These are phyloP conservation scores for Phyllosticta capitalensis DNA, from an alignment of 2,329 filamentous ascomycete species.

Conservation along the genomic window DNA sequence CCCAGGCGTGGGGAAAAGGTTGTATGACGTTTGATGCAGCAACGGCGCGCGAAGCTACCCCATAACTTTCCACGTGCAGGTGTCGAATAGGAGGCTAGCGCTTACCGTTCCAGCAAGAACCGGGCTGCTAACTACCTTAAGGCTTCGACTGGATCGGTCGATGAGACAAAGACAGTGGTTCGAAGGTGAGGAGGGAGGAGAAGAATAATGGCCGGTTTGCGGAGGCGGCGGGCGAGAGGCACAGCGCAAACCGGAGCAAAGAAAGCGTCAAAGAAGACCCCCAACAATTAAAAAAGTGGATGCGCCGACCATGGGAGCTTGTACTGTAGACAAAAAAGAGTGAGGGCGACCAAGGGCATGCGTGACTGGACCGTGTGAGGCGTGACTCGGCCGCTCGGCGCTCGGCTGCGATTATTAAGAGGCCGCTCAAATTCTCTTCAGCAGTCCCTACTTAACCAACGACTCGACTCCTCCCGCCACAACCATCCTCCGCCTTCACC, in stretches of 20 bases:
- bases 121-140: background rate
- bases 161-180: background rate
- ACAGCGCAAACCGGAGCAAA: background rate
- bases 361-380: too few relatives aligned
- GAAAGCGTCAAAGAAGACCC: background rate
- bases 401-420: background rate
- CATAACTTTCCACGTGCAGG: background rate
- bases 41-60: background rate
- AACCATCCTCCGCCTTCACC: background rate
- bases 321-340: too few relatives aligned
- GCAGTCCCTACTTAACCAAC: background rate
- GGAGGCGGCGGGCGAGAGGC: background rate
- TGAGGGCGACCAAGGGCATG: too few relatives aligned
- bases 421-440: background rate
- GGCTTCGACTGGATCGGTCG: background rate
- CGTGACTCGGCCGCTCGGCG: background rate
- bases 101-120: background rate
- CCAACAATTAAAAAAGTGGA: background rate
- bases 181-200: background rate
- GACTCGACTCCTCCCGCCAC: background rate
- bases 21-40: background rate
- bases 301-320: too few relatives aligned
- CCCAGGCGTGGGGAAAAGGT: background rate
- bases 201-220: background rate
- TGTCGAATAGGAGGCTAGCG: background rate